These are phyloP conservation scores for Jimgerdemannia lactiflua DNA, from an alignment of 192 early-diverging fungal genomes.

Conservation along the genomic window DNA sequence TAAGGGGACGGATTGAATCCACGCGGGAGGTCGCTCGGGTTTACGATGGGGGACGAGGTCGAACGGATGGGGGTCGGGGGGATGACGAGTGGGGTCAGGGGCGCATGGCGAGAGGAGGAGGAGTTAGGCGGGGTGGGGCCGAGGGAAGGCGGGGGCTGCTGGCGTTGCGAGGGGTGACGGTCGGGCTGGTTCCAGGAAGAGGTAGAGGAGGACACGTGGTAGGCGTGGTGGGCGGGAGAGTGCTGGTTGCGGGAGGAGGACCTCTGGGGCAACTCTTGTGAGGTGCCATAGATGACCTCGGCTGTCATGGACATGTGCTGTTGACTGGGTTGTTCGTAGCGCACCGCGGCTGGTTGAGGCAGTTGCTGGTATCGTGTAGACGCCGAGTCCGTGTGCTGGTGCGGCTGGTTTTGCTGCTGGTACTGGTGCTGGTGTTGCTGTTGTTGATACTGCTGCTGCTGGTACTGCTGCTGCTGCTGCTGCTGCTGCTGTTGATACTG, in stretches of 20 bases:
- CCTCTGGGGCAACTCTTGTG: no score
- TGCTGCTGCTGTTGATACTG: conserved; percentile 1
- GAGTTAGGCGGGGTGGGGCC: conserved; percentile 2
- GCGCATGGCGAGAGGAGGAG: conserved; percentile 8
- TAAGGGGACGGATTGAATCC: conserved; percentile 5
- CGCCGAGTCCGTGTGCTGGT: not conserved
- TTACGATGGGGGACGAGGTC: conserved; percentile 1
- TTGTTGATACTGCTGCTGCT: conserved; percentile 16
- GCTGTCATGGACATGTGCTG: not conserved
- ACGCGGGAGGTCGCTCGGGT: not conserved
- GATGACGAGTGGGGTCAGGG: conserved; percentile 24
- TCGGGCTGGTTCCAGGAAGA: conserved; percentile 9
- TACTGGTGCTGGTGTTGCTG: conserved; percentile 9
- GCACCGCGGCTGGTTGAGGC: no score
- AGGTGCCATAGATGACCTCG: conserved; percentile 1
- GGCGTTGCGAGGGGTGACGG: conserved; percentile 9
- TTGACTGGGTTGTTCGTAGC: no score
- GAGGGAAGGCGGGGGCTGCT: not conserved
- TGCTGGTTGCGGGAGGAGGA: not conserved
- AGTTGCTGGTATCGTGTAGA: not conserved
- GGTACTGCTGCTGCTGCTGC: conserved; percentile 12
- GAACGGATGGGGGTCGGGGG: conserved; percentile 23
- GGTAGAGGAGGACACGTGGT: not conserved
- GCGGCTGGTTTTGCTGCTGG: not conserved
- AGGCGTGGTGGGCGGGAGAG: not conserved